Conservation (phyloP, 768 basidiomycete genomes). For the Myochromella boudieri region DNA sequence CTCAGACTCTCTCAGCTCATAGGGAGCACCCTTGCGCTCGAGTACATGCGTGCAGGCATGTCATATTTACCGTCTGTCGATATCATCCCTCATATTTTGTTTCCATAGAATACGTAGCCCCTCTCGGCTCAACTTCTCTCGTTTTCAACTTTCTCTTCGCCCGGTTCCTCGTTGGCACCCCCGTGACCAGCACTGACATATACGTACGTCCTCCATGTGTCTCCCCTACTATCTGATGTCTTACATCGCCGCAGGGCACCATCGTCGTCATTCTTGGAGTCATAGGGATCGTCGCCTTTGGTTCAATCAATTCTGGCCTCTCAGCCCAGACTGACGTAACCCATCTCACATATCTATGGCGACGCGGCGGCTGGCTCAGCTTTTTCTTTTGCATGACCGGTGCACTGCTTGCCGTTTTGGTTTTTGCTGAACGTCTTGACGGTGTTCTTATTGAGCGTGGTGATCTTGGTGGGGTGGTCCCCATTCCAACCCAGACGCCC, state of each 20-base stretch:
- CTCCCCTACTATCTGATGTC: background rate
- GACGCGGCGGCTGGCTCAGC: slow-evolving; percentile 83
- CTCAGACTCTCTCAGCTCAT: slow-evolving; percentile 78
- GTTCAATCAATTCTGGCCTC: slow-evolving; percentile 81
- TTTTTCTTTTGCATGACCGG: slow-evolving; percentile 83
- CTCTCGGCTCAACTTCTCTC: slow-evolving; percentile 88
- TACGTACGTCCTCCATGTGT: slow-evolving; percentile 49
- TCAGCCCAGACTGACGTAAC: slow-evolving; percentile 68
- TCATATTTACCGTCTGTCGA: slow-evolving; percentile 1
- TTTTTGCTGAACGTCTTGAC: slow-evolving; percentile 73
- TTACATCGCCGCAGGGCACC: slow-evolving; percentile 60
- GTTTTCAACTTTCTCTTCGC: slow-evolving; percentile 98
- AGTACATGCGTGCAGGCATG: slow-evolving; percentile 84
- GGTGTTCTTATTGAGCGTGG: slow-evolving; percentile 67
- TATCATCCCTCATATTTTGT: slow-evolving; percentile 6
- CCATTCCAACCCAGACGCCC: slow-evolving; percentile 33
- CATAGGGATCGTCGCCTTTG: slow-evolving; percentile 85
- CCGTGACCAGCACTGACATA: slow-evolving; percentile 81
- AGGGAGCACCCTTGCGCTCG: slow-evolving; percentile 82
- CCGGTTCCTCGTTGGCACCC: slow-evolving; percentile 81
- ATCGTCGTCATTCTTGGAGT: slow-evolving; percentile 82
- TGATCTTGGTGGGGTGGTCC: slow-evolving; percentile 65
- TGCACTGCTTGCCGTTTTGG: slow-evolving; percentile 62
- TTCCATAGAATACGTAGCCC: slow-evolving; percentile 86
- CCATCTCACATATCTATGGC: slow-evolving; percentile 84